A percentile compares a stretch with the other conserved stretches of the same genome.
Evolutionary conservation across 805 yeast genomes (phyloP).

Genomic region (Saccharomyces jurei): DNA sequence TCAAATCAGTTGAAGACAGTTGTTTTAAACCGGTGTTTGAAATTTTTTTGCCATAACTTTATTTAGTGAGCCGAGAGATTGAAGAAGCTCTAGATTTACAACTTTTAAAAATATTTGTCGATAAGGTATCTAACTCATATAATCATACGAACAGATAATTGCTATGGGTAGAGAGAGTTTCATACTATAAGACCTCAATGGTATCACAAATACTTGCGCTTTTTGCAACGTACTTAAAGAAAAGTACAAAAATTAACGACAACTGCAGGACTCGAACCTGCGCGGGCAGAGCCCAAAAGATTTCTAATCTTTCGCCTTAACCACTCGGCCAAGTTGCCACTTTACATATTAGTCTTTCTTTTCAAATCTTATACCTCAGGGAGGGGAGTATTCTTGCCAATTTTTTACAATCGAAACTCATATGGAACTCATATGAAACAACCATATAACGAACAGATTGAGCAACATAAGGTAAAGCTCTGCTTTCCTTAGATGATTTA

Average conservation of each 20-base stretch:
- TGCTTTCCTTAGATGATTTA: no score
- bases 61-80: not conserved
- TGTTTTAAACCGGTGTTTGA: not conserved
- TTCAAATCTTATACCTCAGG: no score
- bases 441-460: no score
- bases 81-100: not conserved
- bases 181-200: not conserved
- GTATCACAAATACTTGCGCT: not conserved
- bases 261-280: conserved; percentile 62
- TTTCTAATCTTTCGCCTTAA: conserved; percentile 53
- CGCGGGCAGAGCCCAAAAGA: conserved; percentile 48
- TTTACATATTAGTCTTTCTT: not conserved
- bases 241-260: conserved; percentile 37
- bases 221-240: not conserved
- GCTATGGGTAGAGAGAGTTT: no score
- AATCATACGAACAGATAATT: not conserved
- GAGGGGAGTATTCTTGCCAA: no score
- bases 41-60: not conserved
- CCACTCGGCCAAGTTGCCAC: conserved; percentile 51
- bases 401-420: no score
- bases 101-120: not conserved
- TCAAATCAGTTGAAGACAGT: conserved; percentile 24
- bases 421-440: no score
- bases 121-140: not conserved
- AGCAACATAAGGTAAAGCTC: no score